Conservation (phyloP, 2,329 filamentous ascomycete genomes). For the Epichloe brachyelytri region DNA sequence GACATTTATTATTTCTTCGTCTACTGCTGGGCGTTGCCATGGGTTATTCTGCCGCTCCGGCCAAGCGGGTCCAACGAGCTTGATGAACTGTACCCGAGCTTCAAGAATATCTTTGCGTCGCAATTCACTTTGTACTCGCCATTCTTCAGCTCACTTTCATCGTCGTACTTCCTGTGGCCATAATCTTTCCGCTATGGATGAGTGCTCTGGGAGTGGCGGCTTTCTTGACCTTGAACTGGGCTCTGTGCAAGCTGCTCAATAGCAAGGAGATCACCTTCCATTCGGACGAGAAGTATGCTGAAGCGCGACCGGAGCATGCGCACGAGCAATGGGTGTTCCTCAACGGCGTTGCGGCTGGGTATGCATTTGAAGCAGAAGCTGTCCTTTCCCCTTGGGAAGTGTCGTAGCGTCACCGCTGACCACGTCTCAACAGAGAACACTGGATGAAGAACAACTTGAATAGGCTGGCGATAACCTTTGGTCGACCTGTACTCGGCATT, state of each 20-base stretch:
- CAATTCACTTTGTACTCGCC: constrained; percentile 44
- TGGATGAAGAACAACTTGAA: constrained; percentile 63
- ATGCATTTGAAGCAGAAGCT: constrained; percentile 12
- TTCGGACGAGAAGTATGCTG: constrained; percentile 40
- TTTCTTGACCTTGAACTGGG: constrained; percentile 37
- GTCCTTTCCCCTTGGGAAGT: not conserved
- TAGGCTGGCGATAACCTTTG: constrained; percentile 58
- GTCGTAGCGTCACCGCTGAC: not conserved
- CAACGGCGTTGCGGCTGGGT: constrained; percentile 58
- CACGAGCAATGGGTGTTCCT: constrained; percentile 70
- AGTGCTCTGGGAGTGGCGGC: constrained; percentile 24
- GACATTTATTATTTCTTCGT: constrained; percentile 44
- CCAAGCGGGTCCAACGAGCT: constrained; percentile 39
- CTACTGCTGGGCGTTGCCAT: constrained; percentile 44
- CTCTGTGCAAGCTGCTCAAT: constrained; percentile 38
- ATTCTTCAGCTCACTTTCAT: constrained; percentile 49
- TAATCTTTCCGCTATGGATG: constrained; percentile 36
- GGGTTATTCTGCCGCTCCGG: constrained; percentile 44
- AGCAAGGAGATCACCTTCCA: constrained; percentile 34
- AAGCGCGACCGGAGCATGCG: constrained; percentile 33
- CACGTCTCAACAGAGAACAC: constrained; percentile 29
- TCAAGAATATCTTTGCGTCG: constrained; percentile 42
- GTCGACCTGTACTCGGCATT: constrained; percentile 56
- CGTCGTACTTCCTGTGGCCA: constrained; percentile 38
- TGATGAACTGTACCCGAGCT: constrained; percentile 51